Conservation (phyloP, 2,329 filamentous ascomycete genomes). For the Aureobasidium sp. region DNA sequence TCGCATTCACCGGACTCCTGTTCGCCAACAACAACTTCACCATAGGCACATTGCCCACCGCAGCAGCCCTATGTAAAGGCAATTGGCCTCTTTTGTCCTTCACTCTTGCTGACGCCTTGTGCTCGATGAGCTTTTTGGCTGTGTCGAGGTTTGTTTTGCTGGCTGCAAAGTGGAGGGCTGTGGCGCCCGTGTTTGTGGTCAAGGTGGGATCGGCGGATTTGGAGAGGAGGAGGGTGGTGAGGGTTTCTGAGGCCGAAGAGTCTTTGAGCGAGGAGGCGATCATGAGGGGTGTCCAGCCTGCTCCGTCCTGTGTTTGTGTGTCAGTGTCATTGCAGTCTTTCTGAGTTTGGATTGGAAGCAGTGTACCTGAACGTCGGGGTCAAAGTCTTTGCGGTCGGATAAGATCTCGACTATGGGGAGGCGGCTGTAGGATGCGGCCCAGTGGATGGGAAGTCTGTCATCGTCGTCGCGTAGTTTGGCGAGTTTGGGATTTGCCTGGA, state of each 20-base stretch:
- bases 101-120: conserved; percentile 69
- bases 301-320: conserved; percentile 66
- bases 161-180: conserved; percentile 82
- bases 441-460: conserved; percentile 85
- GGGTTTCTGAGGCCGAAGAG: conserved; percentile 56
- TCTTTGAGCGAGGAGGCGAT: conserved; percentile 71
- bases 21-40: conserved; percentile 70
- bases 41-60: conserved; percentile 83
- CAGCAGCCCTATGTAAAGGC: conserved; percentile 83
- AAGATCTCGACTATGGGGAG: conserved; percentile 67
- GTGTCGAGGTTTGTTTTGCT: conserved; percentile 84
- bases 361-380: conserved; percentile 79
- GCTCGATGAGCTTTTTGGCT: conserved; percentile 67
- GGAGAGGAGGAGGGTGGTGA: conserved; percentile 60
- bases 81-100: conserved; percentile 86
- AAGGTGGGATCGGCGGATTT: conserved; percentile 66
- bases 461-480: conserved; percentile 72
- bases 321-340: no score
- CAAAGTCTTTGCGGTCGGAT: conserved; percentile 64
- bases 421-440: conserved; percentile 82
- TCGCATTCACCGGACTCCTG: conserved; percentile 73
- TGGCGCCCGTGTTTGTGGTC: conserved; percentile 69
- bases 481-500: conserved; percentile 77
- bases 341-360: no score
- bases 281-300: conserved; percentile 79